These are phyloP conservation scores for Lactifluus rugatus DNA, from an alignment of 768 basidiomycete genomes.

Conservation along the genomic window DNA sequence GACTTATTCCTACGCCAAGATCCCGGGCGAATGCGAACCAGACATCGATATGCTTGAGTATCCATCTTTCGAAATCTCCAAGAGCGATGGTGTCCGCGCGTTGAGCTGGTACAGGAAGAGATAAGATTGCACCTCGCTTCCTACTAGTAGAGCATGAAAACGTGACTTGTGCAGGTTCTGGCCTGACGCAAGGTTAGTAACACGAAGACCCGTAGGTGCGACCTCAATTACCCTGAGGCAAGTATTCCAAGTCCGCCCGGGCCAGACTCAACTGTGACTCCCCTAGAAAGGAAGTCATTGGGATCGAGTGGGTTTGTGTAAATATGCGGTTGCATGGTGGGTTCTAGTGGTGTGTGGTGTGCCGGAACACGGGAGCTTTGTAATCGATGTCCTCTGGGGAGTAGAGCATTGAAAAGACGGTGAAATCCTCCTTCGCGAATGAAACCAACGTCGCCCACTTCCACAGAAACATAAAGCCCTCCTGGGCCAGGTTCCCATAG, in stretches of 20 bases:
- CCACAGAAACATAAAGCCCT: too few relatives aligned
- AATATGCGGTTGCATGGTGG: background rate
- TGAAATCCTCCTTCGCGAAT: too few relatives aligned
- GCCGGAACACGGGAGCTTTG: background rate
- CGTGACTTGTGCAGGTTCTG: background rate
- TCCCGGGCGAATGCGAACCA: background rate
- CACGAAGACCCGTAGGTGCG: background rate
- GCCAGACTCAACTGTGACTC: background rate
- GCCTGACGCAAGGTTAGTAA: background rate
- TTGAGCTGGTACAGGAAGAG: background rate
- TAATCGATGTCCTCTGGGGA: background rate
- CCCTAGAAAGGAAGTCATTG: background rate
- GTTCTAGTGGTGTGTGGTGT: background rate
- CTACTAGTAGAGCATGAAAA: background rate
- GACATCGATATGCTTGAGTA: background rate
- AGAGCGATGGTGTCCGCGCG: background rate
- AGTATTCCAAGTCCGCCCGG: background rate
- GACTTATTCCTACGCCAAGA: too few relatives aligned
- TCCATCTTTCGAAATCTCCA: background rate
- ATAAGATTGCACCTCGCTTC: background rate
- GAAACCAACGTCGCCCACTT: too few relatives aligned
- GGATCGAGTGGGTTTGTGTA: background rate
- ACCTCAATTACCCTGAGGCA: background rate
- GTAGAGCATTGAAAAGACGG: background rate
- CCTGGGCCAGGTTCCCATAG: too few relatives aligned